Percentiles rank a stretch among this genome's conserved stretches.
Evolutionary conservation across 2,329 filamentous ascomycete genomes (phyloP).

Genomic region (Alternaria novae-zelandiae): DNA sequence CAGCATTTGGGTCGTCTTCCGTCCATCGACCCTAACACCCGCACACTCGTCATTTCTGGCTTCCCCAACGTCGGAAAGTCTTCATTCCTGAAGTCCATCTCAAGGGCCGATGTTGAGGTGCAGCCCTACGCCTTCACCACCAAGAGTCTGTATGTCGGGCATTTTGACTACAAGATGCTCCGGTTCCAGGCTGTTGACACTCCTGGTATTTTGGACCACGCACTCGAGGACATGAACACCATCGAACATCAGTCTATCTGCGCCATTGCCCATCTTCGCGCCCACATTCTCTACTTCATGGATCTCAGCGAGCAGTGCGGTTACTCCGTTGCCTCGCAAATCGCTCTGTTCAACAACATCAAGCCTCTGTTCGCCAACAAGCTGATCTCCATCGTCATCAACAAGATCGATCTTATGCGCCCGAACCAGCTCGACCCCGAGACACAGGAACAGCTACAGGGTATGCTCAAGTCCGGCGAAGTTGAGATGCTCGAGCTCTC

Average conservation of each 20-base stretch:
- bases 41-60: slow-evolving; percentile 93
- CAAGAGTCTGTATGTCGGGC: slow-evolving; percentile 94
- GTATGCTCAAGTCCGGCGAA: slow-evolving; percentile 82
- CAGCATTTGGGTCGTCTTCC: slow-evolving; percentile 97
- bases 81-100: slow-evolving; percentile 90
- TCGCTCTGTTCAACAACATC: slow-evolving; percentile 90
- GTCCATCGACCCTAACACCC: slow-evolving; percentile 96
- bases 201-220: slow-evolving; percentile 96
- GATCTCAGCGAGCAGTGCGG: slow-evolving; percentile 96
- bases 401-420: slow-evolving; percentile 94
- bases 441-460: slow-evolving; percentile 77
- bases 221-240: slow-evolving; percentile 97
- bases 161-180: slow-evolving; percentile 97
- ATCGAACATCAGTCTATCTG: slow-evolving; percentile 99
- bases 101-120: slow-evolving; percentile 92
- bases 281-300: slow-evolving; percentile 97
- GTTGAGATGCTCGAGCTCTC: slow-evolving; percentile 93
- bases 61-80: slow-evolving; percentile 95
- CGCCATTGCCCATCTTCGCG: slow-evolving; percentile 93
- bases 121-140: slow-evolving; percentile 99
- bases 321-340: slow-evolving; percentile 90
- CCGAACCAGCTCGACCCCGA: slow-evolving; percentile 86
- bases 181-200: slow-evolving; percentile 95
- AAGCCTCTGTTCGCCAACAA: slow-evolving; percentile 98
- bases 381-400: slow-evolving; percentile 93